Conservation (phyloP, 2,329 filamentous ascomycete genomes). For the Sclerotinia minor region DNA sequence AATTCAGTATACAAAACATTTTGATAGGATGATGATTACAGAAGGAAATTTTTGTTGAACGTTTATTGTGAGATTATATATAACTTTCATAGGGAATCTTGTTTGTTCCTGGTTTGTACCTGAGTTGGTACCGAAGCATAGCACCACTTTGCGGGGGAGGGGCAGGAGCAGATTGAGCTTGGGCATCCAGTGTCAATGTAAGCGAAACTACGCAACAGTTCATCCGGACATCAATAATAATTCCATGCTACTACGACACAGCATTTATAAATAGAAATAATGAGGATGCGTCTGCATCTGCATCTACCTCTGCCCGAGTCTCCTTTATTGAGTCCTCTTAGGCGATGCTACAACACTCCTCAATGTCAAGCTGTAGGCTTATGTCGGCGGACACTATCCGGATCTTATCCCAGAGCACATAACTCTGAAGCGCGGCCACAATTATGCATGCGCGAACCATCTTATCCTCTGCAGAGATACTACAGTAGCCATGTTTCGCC, state of each 20-base stretch:
- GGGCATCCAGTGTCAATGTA: background rate
- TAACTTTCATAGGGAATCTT: background rate
- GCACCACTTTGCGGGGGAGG: conserved; percentile 12
- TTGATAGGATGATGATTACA: background rate
- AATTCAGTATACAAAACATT: background rate
- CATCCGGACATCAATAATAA: background rate
- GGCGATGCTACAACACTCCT: conserved; percentile 34
- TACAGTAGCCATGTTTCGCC: background rate
- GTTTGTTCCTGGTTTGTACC: background rate
- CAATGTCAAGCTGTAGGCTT: conserved; percentile 28
- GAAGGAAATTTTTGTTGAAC: background rate
- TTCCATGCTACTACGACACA: conserved; percentile 5
- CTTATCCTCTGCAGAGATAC: conserved; percentile 6
- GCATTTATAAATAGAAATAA: conserved; percentile 28
- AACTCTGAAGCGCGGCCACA: conserved; percentile 13
- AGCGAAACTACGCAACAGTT: background rate
- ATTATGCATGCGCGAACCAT: conserved; percentile 6
- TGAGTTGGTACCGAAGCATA: background rate
- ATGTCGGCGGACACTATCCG: background rate
- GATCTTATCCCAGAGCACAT: conserved; percentile 14
- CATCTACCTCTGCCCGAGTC: conserved; percentile 34
- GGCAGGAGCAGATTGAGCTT: no score
- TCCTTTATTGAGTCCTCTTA: conserved; percentile 35
- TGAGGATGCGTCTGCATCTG: conserved; percentile 32
- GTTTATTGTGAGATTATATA: background rate